Evolutionary conservation across 1,284 basidiomycete genomes (phyloP).

Genomic region (Trichosporon asahii): DNA sequence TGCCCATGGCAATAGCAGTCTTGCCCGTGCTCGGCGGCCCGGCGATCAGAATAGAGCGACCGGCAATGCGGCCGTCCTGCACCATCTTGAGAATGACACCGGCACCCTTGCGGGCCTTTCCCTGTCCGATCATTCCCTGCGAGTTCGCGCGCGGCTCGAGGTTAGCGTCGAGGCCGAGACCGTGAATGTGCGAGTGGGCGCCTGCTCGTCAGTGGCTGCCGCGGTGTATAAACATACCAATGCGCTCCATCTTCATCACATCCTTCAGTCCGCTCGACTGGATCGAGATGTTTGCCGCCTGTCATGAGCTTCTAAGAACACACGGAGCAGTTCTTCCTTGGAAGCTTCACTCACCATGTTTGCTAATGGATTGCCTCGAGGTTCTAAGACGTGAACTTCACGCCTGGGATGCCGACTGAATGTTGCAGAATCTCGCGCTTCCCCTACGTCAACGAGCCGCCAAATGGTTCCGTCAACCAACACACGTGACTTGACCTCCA

Average conservation of each 20-base stretch:
- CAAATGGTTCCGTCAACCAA: slow-evolving; percentile 12
- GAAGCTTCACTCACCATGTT: slow-evolving; percentile 13
- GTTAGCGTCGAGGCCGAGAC: slow-evolving; percentile 83
- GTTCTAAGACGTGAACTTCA: not conserved
- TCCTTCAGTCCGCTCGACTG: slow-evolving; percentile 61
- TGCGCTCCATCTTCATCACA: slow-evolving; percentile 93
- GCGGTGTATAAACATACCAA: slow-evolving; percentile 58
- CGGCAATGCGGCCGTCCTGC: slow-evolving; percentile 89
- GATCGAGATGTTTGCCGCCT: slow-evolving; percentile 54
- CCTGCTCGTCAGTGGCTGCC: slow-evolving; percentile 55
- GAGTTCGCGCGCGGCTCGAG: slow-evolving; percentile 78
- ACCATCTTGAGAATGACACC: slow-evolving; percentile 98
- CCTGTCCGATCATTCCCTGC: slow-evolving; percentile 96
- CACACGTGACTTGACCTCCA: slow-evolving; percentile 21
- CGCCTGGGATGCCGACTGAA: not conserved
- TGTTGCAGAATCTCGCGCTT: not conserved
- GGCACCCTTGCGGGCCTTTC: slow-evolving; percentile 89
- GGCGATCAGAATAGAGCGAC: slow-evolving; percentile 90
- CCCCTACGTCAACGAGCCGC: not conserved
- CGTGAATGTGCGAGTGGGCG: slow-evolving; percentile 95
- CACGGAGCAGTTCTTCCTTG: too few species aligned
- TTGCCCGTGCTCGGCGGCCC: slow-evolving; percentile 96
- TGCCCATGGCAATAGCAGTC: slow-evolving; percentile 95
- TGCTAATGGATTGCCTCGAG: not conserved
- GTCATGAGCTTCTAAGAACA: not conserved